Base-by-base conservation (phyloP, 1,284 basidiomycete genomes). In the Ustilago curta region DNA sequence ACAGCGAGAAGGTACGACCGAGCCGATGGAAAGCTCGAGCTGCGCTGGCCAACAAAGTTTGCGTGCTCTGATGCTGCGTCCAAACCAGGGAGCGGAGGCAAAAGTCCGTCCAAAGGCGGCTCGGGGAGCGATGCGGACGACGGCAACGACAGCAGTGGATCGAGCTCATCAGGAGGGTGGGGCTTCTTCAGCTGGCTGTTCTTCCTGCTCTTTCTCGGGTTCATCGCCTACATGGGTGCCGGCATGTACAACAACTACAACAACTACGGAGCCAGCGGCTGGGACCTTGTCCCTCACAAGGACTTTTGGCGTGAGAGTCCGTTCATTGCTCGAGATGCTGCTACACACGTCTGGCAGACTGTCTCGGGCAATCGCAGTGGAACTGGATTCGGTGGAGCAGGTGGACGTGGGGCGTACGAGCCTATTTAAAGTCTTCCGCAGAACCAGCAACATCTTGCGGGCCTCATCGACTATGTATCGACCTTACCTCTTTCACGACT, bases 231-330 rank as follows among this genome's bases (percentile, higher is more conserved):
- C 56, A 61, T 81, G 65, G 75, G 56, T 7, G 47, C 69, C 0
- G 79, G 79, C 9, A 74, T 79, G 54, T 81, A 78, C 75, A 65
- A 70, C 57, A 82, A 82, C 61, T 78, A 80, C 54, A 77, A 65
- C 58, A 74, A 80, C 29, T 82, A 80, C 50, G 81, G 81, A 14
- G 78, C 79, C 0, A 75, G 53, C 31, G 81, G 81, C 12, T 82
- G 81, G 81, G 81, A 82, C 48, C 57, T 80, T 1, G 58, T 82
- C 0, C 81, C 81, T 7, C 73, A 82, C 56, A 74, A 78, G 43
- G 76, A 80, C 54, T 78, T 81, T 48, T 82, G 80, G 80, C 56
- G 78, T 31, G 79, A 82, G 39, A 60, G 66, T 32, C 81, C 81
- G 2, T 79, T 74, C 59, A 54, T 76, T 42, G 75, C 68, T 6